phyloP scores from a whole-genome alignment of 371 early-diverging fungal species.

The Saksenaea vasiformis region DNA sequence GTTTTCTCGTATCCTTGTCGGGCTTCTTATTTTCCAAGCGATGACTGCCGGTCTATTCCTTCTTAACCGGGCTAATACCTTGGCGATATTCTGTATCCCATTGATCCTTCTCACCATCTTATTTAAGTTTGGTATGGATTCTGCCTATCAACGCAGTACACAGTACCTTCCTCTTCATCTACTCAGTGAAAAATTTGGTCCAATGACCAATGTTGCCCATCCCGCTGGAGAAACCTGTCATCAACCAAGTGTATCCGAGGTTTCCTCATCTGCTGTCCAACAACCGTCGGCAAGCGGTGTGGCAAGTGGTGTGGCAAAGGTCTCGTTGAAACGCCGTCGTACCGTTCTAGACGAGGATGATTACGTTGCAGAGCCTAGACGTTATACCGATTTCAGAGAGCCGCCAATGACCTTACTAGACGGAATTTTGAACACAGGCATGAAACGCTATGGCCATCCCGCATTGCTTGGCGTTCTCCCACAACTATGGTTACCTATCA shows the following conservation, averaged over 20 bases:
- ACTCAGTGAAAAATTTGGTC: slow-evolving; percentile 47
- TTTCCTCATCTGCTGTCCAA: slow-evolving; percentile 7
- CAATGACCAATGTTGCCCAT: slow-evolving; percentile 24
- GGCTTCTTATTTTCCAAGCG: slow-evolving; percentile 75
- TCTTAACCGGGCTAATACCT: slow-evolving; percentile 53
- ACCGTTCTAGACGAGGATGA: slow-evolving; percentile 69
- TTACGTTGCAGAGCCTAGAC: slow-evolving; percentile 63
- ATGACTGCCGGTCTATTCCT: slow-evolving; percentile 78
- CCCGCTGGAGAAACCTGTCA: background rate
- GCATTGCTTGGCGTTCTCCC: slow-evolving; percentile 73
- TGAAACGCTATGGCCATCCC: slow-evolving; percentile 74
- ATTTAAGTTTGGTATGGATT: slow-evolving; percentile 60
- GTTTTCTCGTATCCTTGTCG: slow-evolving; percentile 72
- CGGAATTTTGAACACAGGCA: slow-evolving; percentile 77
- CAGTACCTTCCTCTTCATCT: slow-evolving; percentile 51
- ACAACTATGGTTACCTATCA: slow-evolving; percentile 74
- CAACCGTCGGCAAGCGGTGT: slow-evolving; percentile 9
- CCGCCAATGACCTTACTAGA: slow-evolving; percentile 75
- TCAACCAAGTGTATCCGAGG: background rate
- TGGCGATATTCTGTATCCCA: slow-evolving; percentile 50
- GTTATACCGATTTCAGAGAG: slow-evolving; percentile 65
- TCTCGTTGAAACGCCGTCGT: slow-evolving; percentile 27
- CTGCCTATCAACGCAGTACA: slow-evolving; percentile 56
- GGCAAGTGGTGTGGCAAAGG: background rate
- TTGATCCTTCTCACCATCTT: slow-evolving; percentile 53